These are phyloP conservation scores for Tricholoma sp. DNA, from an alignment of 768 basidiomycete genomes.

Conservation along the genomic window DNA sequence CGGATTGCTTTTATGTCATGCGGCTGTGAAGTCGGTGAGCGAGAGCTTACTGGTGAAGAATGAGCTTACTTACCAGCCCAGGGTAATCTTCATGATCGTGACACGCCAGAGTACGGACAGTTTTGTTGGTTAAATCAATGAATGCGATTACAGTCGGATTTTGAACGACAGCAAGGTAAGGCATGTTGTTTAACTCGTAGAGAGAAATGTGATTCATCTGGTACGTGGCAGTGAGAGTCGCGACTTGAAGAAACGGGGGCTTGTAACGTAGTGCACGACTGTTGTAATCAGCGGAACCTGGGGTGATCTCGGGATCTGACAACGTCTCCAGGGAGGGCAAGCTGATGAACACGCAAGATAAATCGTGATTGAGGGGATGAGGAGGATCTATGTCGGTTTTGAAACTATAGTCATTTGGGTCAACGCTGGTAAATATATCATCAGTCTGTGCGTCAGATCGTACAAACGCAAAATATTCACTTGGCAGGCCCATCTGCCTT, in stretches of 20 bases:
- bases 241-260: constrained; percentile 37
- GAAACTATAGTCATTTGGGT: constrained; percentile 32
- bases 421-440: constrained; percentile 22
- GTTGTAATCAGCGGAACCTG: constrained; percentile 32
- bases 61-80: constrained; percentile 16
- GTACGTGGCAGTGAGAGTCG: constrained; percentile 29
- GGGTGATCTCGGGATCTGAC: constrained; percentile 34
- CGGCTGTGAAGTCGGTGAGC: constrained; percentile 23
- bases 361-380: constrained; percentile 38
- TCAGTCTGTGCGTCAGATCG: constrained; percentile 4
- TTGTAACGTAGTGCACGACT: constrained; percentile 25
- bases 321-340: constrained; percentile 40
- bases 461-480: constrained; percentile 2
- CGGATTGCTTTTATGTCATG: constrained; percentile 50
- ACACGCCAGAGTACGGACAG: constrained; percentile 34
- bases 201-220: constrained; percentile 35
- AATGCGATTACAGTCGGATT: constrained; percentile 35
- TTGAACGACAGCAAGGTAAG: constrained; percentile 39
- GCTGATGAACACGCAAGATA: constrained; percentile 35
- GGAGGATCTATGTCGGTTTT: constrained; percentile 37
- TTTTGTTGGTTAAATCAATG: constrained; percentile 33
- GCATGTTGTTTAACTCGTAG: constrained; percentile 36
- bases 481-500: constrained; percentile 14
- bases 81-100: constrained; percentile 22
- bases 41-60: not conserved